Percentiles rank a stretch among this genome's conserved stretches.
These are phyloP conservation scores for Phyllosticta capitalensis DNA, from an alignment of 2,329 filamentous ascomycete species.

Conservation along the genomic window DNA sequence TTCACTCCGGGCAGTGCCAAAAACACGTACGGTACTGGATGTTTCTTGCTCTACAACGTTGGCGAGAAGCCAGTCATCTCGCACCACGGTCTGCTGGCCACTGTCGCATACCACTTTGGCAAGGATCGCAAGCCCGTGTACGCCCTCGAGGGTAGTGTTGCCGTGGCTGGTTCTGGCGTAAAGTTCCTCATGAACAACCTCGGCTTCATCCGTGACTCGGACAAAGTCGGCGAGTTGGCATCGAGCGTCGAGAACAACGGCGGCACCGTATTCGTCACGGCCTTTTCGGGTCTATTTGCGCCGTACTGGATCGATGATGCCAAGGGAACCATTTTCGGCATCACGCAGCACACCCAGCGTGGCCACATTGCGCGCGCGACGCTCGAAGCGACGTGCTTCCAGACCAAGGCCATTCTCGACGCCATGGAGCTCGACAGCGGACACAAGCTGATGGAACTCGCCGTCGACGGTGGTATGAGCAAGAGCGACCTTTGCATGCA, in stretches of 20 bases:
- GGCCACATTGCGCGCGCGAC: constrained; percentile 85
- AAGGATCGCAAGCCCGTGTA: constrained; percentile 59
- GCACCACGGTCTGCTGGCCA: constrained; percentile 71
- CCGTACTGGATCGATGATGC: constrained; percentile 95
- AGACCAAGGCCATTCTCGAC: constrained; percentile 83
- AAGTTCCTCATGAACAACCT: constrained; percentile 59
- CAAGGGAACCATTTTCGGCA: constrained; percentile 77
- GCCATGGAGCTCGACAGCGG: constrained; percentile 84
- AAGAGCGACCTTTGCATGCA: constrained; percentile 87
- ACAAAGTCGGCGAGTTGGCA: constrained; percentile 56
- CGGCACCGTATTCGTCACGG: constrained; percentile 77
- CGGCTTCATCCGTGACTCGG: constrained; percentile 50
- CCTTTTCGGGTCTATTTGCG: constrained; percentile 83
- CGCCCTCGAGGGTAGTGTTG: constrained; percentile 75
- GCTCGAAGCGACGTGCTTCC: constrained; percentile 83
- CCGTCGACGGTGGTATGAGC: constrained; percentile 83
- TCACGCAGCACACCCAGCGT: constrained; percentile 75
- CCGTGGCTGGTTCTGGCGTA: constrained; percentile 70
- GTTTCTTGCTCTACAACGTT: constrained; percentile 83
- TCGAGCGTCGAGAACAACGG: constrained; percentile 64
- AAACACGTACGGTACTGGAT: constrained; percentile 86
- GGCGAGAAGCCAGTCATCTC: constrained; percentile 79
- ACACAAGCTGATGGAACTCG: constrained; percentile 62
- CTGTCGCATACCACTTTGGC: constrained; percentile 76
- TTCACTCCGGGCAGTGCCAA: constrained; percentile 77